Evolutionary conservation across 495 filamentous ascomycete species (phyloP).

Genomic region (Penicillium coffeae): DNA sequence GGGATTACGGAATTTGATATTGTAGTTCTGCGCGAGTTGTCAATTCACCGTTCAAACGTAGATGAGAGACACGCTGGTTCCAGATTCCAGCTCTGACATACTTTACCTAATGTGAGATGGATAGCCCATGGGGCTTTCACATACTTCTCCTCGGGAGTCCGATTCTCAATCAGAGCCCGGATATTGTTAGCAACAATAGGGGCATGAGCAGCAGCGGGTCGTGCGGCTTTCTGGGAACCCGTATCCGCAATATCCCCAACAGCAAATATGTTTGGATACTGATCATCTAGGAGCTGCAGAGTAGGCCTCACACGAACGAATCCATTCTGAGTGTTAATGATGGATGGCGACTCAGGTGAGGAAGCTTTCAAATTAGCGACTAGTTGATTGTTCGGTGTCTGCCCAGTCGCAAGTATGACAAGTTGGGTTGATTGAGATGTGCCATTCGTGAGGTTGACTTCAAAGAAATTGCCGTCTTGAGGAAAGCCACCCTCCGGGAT

Average conservation of each 20-base stretch:
- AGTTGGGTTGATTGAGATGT: constrained; percentile 30
- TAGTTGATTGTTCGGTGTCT: constrained; percentile 53
- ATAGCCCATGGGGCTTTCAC: constrained; percentile 38
- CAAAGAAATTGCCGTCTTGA: constrained; percentile 4
- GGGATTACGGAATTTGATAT: constrained; percentile 49
- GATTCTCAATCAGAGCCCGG: constrained; percentile 38
- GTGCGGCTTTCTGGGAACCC: constrained; percentile 51
- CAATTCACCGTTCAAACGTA: too few relatives aligned
- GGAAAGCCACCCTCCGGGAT: constrained; percentile 30
- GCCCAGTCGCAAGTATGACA: constrained; percentile 53
- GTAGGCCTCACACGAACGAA: constrained; percentile 53
- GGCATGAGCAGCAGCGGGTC: constrained; percentile 51
- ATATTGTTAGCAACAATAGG: constrained; percentile 53
- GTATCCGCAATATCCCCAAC: constrained; percentile 62
- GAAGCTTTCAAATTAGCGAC: constrained; percentile 39
- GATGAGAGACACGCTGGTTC: background rate
- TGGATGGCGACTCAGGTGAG: constrained; percentile 15
- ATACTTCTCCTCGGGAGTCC: constrained; percentile 25
- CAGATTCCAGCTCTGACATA: constrained; percentile 19
- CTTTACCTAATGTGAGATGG: constrained; percentile 51
- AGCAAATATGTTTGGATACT: constrained; percentile 51
- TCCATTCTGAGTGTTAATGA: constrained; percentile 46
- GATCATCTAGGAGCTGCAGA: constrained; percentile 49
- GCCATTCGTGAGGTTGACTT: constrained; percentile 11
- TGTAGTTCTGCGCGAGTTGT: constrained; percentile 48